phyloP scores from a whole-genome alignment of 331 rosid species.

The Prunus yedoensis region DNA sequence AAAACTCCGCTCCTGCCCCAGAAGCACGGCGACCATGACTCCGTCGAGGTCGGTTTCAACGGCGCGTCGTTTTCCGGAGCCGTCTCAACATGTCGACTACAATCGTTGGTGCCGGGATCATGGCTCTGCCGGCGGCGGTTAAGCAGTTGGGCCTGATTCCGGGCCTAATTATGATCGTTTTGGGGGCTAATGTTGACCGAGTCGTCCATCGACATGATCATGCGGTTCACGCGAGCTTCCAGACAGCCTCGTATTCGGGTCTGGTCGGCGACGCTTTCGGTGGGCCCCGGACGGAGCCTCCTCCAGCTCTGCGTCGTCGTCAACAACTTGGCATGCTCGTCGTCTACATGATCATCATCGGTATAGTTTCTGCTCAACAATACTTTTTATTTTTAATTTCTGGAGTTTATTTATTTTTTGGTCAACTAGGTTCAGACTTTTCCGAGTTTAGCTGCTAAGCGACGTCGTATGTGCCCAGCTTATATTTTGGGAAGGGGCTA shows the following conservation, averaged over 20 bases:
- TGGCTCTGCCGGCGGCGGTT: constrained; percentile 69
- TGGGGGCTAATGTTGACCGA: constrained; percentile 52
- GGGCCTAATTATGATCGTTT: constrained; percentile 45
- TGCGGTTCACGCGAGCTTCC: constrained; percentile 52
- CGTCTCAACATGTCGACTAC: constrained; percentile 67
- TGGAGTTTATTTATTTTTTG: not conserved
- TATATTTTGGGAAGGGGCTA: not conserved
- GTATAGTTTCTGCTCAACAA: not conserved
- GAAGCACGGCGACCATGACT: constrained; percentile 31
- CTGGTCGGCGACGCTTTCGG: constrained; percentile 56
- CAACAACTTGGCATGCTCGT: constrained; percentile 64
- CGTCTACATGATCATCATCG: constrained; percentile 76
- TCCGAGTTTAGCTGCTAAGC: not conserved
- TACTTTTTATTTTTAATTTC: not conserved
- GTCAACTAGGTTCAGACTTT: constrained; percentile 8
- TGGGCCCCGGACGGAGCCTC: constrained; percentile 38
- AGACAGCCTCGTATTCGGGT: constrained; percentile 47
- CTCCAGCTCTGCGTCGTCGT: constrained; percentile 56
- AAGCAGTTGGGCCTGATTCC: constrained; percentile 60
- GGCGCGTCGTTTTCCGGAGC: constrained; percentile 71
- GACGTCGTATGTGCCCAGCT: not conserved
- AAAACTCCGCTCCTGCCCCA: constrained; percentile 28
- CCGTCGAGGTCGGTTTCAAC: constrained; percentile 23
- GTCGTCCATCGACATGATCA: constrained; percentile 50
- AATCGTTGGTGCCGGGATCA: constrained; percentile 70